Evolutionary conservation across 2,329 filamentous ascomycete species (phyloP), one percentile per base, ranked within the genome.

Genomic region (Juglanconis sp.): DNA sequence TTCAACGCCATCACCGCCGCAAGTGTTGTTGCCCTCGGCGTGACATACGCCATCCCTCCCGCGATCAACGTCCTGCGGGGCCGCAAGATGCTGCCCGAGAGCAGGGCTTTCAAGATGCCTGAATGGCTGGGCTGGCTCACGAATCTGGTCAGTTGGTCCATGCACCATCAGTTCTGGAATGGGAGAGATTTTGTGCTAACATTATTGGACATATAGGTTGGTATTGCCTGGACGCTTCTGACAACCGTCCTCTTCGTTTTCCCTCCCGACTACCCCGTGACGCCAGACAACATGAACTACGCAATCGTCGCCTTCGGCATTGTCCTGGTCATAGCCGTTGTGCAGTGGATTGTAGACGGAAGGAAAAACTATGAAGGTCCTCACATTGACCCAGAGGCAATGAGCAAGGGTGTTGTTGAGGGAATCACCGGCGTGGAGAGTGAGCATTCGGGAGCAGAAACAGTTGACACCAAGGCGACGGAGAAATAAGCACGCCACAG

Each of bases 231-330:
- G 73, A 83, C 87, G 1, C 74, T 85, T 11, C 71, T 92, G n/a
- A 92, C 89, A 0, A 91, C 88, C 0, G 84, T 91, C 1, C 78
- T 92, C 0, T 92, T 92, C 73, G 79, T 91, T 24, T 91, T 92
- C 73, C 89, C 89, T 3, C 89, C 89, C 0, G 80, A 80, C 7
- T 68, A 87, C 4, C 87, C 87, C 0, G 86, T 88, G 2, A 85
- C 84, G 0, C 78, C 81, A 0, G 83, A 75, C 65, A 91, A 84
- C 74, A 92, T 92, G 89, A 92, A 81, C 68, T 81, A 82, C 66
- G 77, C 74, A 48, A 69, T 81, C 31, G 79, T 77, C 10, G 78
- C 79, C 0, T 81, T 81, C 65, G 78, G 76, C 1, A 68, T 81
- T 36, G 79, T 81, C 13, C 65, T 82, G 1, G 53, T 79, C 15